phyloP scores from a whole-genome alignment of 2,329 filamentous ascomycete species.

The Diaporthe sp. region DNA sequence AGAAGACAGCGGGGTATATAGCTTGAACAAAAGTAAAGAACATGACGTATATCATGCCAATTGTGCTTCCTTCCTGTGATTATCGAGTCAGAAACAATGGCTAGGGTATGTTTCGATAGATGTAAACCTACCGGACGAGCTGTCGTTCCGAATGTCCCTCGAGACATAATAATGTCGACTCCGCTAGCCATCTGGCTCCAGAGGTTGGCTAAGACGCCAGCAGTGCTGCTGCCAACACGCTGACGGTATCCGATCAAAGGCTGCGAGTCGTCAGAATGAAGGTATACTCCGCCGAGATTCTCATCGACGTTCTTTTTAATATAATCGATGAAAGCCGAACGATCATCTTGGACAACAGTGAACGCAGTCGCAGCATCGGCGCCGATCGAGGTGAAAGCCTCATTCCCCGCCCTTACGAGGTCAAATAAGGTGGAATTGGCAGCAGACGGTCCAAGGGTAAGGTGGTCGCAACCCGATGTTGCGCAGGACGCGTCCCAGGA shows the following conservation, averaged over 20 bases:
- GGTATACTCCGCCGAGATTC: background rate
- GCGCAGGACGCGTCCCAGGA: background rate
- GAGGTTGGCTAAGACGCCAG: background rate
- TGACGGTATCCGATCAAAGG: background rate
- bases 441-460: background rate
- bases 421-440: background rate
- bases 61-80: background rate
- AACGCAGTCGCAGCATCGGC: background rate
- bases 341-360: background rate
- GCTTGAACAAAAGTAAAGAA: background rate
- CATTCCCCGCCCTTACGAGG: background rate
- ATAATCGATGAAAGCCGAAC: background rate
- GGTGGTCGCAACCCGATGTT: background rate
- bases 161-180: background rate
- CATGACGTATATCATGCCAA: background rate
- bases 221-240: background rate
- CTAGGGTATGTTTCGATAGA: background rate
- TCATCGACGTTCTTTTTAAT: background rate
- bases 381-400: background rate
- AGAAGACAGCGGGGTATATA: background rate
- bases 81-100: background rate
- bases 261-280: background rate
- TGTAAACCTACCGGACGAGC: background rate
- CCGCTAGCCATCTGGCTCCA: background rate
- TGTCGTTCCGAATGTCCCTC: background rate